Percentiles rank a stretch among this genome's conserved stretches.
These are phyloP conservation scores for Atkinsonella texensis DNA, from an alignment of 2,329 filamentous ascomycete species.

Conservation along the genomic window DNA sequence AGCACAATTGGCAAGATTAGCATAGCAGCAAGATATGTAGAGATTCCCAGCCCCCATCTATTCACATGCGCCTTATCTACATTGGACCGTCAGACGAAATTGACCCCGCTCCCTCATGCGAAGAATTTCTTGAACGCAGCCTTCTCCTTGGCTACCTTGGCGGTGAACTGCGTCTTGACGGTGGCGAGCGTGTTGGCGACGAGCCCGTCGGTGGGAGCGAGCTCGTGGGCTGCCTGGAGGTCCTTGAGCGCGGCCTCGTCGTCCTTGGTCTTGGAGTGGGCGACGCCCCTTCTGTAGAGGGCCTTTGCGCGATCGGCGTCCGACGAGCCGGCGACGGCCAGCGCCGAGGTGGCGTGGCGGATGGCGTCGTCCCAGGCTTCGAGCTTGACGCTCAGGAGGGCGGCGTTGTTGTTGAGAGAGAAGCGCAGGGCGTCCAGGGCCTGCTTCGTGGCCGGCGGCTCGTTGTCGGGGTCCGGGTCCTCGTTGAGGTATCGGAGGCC, in stretches of 20 bases:
- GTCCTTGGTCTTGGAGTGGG: slow-evolving; percentile 66
- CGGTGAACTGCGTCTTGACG: slow-evolving; percentile 67
- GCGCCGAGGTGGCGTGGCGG: slow-evolving; percentile 58
- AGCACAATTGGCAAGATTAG: too few species aligned
- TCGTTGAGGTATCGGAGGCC: slow-evolving; percentile 80
- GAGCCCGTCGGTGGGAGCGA: slow-evolving; percentile 64
- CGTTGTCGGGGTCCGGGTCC: slow-evolving; percentile 62
- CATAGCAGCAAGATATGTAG: too few species aligned
- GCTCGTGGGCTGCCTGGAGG: slow-evolving; percentile 61
- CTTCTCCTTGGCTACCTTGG: slow-evolving; percentile 76
- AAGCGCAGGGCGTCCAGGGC: slow-evolving; percentile 67
- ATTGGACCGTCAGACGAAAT: not conserved
- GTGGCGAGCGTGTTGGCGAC: slow-evolving; percentile 62
- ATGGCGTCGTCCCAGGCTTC: slow-evolving; percentile 58
- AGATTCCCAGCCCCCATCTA: too few species aligned
- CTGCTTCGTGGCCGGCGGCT: slow-evolving; percentile 53
- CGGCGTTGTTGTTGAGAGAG: slow-evolving; percentile 77
- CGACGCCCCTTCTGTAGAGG: slow-evolving; percentile 68
- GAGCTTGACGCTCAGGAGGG: slow-evolving; percentile 76
- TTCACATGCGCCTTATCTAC: not conserved
- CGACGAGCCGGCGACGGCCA: slow-evolving; percentile 52
- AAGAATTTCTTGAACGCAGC: slow-evolving; percentile 91
- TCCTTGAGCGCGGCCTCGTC: slow-evolving; percentile 70
- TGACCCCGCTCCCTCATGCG: slow-evolving; percentile 20
- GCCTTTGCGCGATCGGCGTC: slow-evolving; percentile 83